Evolutionary conservation across 176 grass and related monocot species (phyloP), one percentile per base, ranked within the genome.

Genomic region (Poa annua): DNA sequence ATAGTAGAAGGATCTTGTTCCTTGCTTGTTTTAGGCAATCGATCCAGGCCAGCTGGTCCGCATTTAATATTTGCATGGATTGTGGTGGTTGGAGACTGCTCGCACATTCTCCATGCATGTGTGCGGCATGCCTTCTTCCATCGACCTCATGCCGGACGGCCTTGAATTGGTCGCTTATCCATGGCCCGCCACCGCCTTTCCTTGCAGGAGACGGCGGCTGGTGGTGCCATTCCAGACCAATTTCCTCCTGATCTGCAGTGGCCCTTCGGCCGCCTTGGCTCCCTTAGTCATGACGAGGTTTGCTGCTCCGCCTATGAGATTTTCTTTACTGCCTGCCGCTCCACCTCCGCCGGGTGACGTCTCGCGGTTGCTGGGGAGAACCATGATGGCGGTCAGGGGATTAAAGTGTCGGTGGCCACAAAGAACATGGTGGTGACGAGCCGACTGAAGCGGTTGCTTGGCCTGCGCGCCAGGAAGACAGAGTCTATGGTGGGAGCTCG

Each of bases 251-350:
- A 88, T 39, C 85, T 95, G 45, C 80, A 61, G 41, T 92, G 90
- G 93, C 93, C 93, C 20, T 95, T 92, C 52, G 88, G 88, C 1
- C 78, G 76, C 15, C 83, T 95, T 59, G 76, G 88, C 10, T 71
- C 42, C 26, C 80, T 95, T 51, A 73, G 9, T 26, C 67, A 60
- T 11, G 71, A 90, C 74, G 93, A 95, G 35, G 70, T 95, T 29
- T 75, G 88, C 0, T 80, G 86, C 50, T 86, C 76, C 0, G 85
- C 88, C 25, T 95, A 95, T 20, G 90, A 95, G 38, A 86, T 95
- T 11, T 95, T 92, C 55, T 90, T 92, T 80, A 33, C 72, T 8
- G 82, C 85, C 4, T 90, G 82, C 74, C 79, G 90, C 19, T 87
- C 79, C 29, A 29, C 29, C 8, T 85, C 74, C 19, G 33, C 34